These are phyloP conservation scores for Chlorella sp. DNA, from an alignment of 139 green algal genomes.

Conservation along the genomic window DNA sequence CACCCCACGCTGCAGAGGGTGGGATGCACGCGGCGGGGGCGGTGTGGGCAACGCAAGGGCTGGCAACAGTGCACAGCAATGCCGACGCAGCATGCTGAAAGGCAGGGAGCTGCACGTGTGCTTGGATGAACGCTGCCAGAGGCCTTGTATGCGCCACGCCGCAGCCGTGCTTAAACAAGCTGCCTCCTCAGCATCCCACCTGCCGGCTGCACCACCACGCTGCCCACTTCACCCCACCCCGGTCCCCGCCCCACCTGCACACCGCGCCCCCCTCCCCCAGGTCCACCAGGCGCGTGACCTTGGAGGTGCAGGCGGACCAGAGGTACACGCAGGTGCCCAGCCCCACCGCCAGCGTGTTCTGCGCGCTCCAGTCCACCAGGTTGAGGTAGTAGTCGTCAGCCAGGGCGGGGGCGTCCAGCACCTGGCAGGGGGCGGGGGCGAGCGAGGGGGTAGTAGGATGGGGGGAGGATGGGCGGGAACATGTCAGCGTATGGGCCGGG, in stretches of 20 bases:
- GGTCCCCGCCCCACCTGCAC: constrained; percentile 17
- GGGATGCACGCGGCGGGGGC: constrained; percentile 46
- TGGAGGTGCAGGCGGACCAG: constrained; percentile 93
- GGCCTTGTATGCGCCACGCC: neutral
- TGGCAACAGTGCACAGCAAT: too few relatives aligned
- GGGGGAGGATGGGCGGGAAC: neutral
- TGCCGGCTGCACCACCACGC: neutral
- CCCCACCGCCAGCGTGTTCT: constrained; percentile 95
- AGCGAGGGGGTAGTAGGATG: neutral
- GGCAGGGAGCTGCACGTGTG: neutral
- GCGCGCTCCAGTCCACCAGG: constrained; percentile 95
- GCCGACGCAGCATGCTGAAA: too few relatives aligned
- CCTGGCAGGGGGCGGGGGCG: constrained; percentile 49
- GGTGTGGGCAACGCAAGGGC: neutral
- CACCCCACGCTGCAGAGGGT: constrained; percentile 87
- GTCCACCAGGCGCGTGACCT: constrained; percentile 64
- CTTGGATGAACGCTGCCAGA: neutral
- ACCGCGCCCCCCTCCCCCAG: constrained; percentile 36
- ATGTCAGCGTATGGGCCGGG: neutral
- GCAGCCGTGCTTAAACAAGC: neutral
- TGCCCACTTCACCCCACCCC: neutral
- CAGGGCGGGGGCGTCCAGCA: constrained; percentile 84
- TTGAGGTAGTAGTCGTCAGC: constrained; percentile 99
- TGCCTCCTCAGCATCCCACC: neutral
- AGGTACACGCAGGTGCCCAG: constrained; percentile 96